These are phyloP conservation scores for Chlorella vulgaris DNA, from an alignment of 139 green algal species.

Conservation along the genomic window DNA sequence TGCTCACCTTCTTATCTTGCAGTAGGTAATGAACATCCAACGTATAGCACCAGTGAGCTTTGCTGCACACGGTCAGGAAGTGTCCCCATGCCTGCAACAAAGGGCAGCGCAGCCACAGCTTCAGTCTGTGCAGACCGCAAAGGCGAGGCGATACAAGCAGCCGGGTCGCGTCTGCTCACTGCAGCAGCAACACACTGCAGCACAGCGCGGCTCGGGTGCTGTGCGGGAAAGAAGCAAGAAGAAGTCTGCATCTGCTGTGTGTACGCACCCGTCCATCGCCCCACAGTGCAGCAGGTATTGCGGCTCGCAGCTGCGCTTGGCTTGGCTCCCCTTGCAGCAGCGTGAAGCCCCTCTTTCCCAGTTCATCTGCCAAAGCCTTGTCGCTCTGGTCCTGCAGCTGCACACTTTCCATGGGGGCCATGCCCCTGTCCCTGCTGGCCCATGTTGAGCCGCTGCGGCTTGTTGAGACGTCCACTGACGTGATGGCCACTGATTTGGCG, in stretches of 20 bases:
- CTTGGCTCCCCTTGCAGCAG: background rate
- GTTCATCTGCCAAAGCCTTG: background rate
- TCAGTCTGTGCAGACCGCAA: too few relatives aligned
- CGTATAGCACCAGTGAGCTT: slow-evolving; percentile 57
- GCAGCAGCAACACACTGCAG: too few relatives aligned
- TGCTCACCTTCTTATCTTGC: slow-evolving; percentile 35
- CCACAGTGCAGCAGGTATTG: slow-evolving; percentile 10
- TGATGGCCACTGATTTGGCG: too few relatives aligned
- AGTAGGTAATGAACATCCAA: slow-evolving; percentile 77
- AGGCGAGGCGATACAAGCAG: too few relatives aligned
- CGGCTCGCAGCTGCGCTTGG: background rate
- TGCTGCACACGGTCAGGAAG: slow-evolving; percentile 58
- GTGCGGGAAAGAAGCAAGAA: too few relatives aligned
- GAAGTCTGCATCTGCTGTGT: too few relatives aligned
- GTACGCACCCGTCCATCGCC: background rate
- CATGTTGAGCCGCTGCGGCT: background rate
- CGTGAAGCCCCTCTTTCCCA: background rate
- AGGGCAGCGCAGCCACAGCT: too few relatives aligned
- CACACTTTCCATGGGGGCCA: background rate
- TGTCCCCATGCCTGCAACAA: slow-evolving; percentile 57
- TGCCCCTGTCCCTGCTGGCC: background rate
- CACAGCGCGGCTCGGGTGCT: too few relatives aligned
- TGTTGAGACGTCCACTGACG: background rate
- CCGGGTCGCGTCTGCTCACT: too few relatives aligned
- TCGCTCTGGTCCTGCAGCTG: background rate